Evolutionary conservation across 805 yeast genomes (phyloP), one percentile per base, ranked within the genome.

Genomic region (Jamesozyma hellenica): DNA sequence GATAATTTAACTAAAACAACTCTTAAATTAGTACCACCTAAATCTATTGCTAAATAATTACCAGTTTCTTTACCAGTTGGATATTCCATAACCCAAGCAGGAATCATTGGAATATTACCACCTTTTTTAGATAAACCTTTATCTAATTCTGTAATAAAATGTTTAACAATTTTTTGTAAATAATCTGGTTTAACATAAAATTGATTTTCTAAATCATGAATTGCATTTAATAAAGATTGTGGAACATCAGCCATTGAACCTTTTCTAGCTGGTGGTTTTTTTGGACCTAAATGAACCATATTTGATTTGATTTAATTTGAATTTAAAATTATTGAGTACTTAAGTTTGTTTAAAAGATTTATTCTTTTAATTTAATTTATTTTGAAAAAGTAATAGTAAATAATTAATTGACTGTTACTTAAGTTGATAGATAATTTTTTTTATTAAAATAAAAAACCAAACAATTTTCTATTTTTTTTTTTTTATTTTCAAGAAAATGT

Each of bases 1-100:
- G 77, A 76, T 53, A 90, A 72, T 47, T 77, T 78, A 55, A 90
- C 90, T 58, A 82, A 73, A 42, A 90, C 95, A 36, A 87, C 95
- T 61, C 97, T 78, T 63, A 90, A 72, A 68, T 90, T 90, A 46
- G 97, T 90, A 46, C 97, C 97, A 61, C 97, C 97, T 67, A 90
- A 73, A 63, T 90, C 97, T 45, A 90, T 82, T 38, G 97, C 96
- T 59, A 90, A 67, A 64, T 73, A 90, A 50, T 85, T 79, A 48
- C 97, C 97, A 31, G 71, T 73, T 64, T 90, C 97, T 50, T 77
- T 67, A 49, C 97, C 97, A 36, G 90, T 80, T 49, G 97, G 96
- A 69, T 71, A 82, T 56, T 82, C 94, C 72, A 87, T 69, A 42
- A 90, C 96, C 96, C 96, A 90, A 45, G 92, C 84, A 34, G 94